phyloP scores from a whole-genome alignment of 257 asterid genomes.

The Primulina tabacum region DNA sequence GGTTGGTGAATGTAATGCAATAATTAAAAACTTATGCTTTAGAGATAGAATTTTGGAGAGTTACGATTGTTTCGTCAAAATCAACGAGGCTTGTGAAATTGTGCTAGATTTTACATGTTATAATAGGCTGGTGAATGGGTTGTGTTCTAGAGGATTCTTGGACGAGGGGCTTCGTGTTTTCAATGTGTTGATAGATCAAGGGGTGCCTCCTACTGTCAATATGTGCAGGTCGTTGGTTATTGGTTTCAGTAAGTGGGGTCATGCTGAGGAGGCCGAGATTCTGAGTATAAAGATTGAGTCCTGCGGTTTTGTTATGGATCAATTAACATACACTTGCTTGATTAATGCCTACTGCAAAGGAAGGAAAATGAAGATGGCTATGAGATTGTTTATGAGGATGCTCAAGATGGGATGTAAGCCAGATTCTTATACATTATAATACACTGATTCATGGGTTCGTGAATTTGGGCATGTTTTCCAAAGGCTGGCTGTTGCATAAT shows the following conservation, averaged over 20 bases:
- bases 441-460: conserved; percentile 54
- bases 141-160: conserved; percentile 44
- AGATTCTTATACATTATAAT: conserved; percentile 48
- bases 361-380: conserved; percentile 57
- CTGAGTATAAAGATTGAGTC: conserved; percentile 45
- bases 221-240: conserved; percentile 47
- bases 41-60: conserved; percentile 43
- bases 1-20: conserved; percentile 41
- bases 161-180: conserved; percentile 49
- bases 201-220: conserved; percentile 41
- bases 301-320: conserved; percentile 45
- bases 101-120: conserved; percentile 40
- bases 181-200: conserved; percentile 35
- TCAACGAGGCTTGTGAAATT: conserved; percentile 25
- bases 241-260: conserved; percentile 46
- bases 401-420: conserved; percentile 48
- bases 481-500: conserved; percentile 38
- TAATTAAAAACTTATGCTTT: conserved; percentile 32
- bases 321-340: conserved; percentile 45
- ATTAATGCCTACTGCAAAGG: conserved; percentile 49
- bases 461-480: conserved; percentile 40
- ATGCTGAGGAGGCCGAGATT: conserved; percentile 54
- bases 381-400: conserved; percentile 57
- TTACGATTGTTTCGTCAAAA: conserved; percentile 36
- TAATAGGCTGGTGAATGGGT: conserved; percentile 41